Conservation (phyloP, 352 stramenopile species). For the Phytophthora cactorum region DNA sequence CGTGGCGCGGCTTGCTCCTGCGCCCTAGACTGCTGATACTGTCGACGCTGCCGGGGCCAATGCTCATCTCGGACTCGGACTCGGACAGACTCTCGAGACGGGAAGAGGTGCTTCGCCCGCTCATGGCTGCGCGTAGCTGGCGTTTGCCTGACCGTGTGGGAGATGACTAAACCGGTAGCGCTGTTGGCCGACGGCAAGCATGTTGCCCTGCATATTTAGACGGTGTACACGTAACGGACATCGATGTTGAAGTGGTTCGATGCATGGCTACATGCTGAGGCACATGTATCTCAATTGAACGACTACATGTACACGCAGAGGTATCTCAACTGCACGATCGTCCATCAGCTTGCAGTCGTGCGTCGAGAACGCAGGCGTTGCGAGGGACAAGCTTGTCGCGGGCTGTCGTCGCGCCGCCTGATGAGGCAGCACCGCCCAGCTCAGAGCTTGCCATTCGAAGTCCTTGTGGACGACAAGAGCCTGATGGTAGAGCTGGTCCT, state of each 20-base stretch:
- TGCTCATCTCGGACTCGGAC: constrained; percentile 34
- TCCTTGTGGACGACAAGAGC: constrained; percentile 5
- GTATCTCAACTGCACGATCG: constrained; percentile 1
- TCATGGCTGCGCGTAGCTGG: constrained; percentile 11
- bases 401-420: neutral
- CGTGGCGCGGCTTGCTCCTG: constrained; percentile 25
- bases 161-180: neutral
- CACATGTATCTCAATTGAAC: neutral
- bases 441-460: constrained; percentile 12
- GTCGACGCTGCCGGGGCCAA: constrained; percentile 28
- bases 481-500: constrained; percentile 6
- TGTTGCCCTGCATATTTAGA: constrained; percentile 15
- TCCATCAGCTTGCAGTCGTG: constrained; percentile 14
- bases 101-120: constrained; percentile 17
- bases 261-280: constrained; percentile 22
- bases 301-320: too few relatives aligned
- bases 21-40: constrained; percentile 22
- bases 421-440: constrained; percentile 4
- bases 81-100: constrained; percentile 25
- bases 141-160: neutral
- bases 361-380: constrained; percentile 12
- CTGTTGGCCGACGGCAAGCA: neutral
- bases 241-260: constrained; percentile 18
- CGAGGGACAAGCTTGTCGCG: constrained; percentile 1
- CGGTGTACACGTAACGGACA: constrained; percentile 18